phyloP scores from a whole-genome alignment of 139 green algal species.

The Volvox reticuliferus region DNA sequence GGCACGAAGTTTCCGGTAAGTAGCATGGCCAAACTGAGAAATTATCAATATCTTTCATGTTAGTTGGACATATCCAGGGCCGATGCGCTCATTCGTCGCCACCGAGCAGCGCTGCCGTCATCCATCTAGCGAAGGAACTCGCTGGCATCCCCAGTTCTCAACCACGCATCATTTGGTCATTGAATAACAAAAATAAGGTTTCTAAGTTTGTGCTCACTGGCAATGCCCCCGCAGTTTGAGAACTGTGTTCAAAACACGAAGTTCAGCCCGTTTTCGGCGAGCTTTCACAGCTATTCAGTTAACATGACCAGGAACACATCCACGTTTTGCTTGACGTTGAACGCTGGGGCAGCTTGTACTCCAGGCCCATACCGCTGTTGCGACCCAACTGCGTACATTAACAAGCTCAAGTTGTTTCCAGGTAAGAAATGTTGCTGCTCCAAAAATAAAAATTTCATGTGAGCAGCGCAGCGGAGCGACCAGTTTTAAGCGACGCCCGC shows the following conservation, averaged over 20 bases:
- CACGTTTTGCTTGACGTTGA: neutral
- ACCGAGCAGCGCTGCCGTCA: neutral
- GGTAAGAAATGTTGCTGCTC: neutral
- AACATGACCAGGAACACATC: neutral
- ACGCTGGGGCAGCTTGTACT: neutral
- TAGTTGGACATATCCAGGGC: neutral
- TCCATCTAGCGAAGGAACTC: neutral
- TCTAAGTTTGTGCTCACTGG: neutral
- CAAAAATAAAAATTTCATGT: neutral
- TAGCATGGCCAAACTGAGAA: neutral
- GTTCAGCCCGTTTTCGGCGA: neutral
- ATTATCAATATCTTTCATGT: neutral
- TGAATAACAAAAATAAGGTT: neutral
- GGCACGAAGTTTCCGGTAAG: slow-evolving; percentile 37
- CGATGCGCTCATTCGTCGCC: neutral
- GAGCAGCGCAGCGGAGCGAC: neutral
- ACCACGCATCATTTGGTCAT: neutral
- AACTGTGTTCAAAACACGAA: slow-evolving; percentile 23
- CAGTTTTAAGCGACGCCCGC: neutral
- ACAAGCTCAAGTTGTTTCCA: slow-evolving; percentile 46
- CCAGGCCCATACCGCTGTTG: slow-evolving; percentile 16
- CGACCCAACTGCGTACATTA: slow-evolving; percentile 12
- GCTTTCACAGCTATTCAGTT: neutral
- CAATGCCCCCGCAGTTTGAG: neutral
- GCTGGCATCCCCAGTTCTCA: neutral